Evolutionary conservation across 2,329 filamentous ascomycete genomes (phyloP), one percentile per base, ranked within the genome.

Genomic region (Phialophora tarda): DNA sequence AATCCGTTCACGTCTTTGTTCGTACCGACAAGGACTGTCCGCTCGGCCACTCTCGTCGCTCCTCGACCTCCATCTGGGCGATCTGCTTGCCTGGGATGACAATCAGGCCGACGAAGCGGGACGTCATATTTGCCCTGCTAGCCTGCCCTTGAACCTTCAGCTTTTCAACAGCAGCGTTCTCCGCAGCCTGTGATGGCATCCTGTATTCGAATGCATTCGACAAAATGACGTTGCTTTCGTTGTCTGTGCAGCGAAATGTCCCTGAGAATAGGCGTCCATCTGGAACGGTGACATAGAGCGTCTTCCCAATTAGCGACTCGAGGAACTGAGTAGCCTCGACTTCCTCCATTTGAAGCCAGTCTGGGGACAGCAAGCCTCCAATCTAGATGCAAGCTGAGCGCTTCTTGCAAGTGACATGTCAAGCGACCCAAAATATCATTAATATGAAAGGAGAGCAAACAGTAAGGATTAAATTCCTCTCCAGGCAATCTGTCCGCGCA

Each of bases 231-330:
- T 99, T 97, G 73, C 86, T 87, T 69, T 97, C 91, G 66, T 90
- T 88, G 82, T 99, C 95, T 32, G 93, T 97, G 82, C 95, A 99
- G 79, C 96, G 97, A 80, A 99, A 91, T 70, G 88, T 85, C 23
- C 95, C 95, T 63, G 93, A 87, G 78, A 98, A 99, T 77, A 97
- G 88, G 67, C 95, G 91, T 17, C 87, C 71, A 47, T 73, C 71
- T 3, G 61, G 66, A n/a, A 72, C 64, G 12, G 69, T 70, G 32
- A 73, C 63, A 57, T 72, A 67, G 47, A 73, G 59, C 1, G 71
- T 73, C 60, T 72, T 73, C 17, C 71, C 70, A 4, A 73, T 63
- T 21, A 73, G 62, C 21, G 71, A 71, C 50, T 72, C 67, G 7
- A 72, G 67, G 38, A 69, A 72, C 17, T 68, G 68, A n/a, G 66